Evolutionary conservation across 352 stramenopile genomes (phyloP), one percentile per base, ranked within the genome.

Genomic region (Phytophthora quininea): DNA sequence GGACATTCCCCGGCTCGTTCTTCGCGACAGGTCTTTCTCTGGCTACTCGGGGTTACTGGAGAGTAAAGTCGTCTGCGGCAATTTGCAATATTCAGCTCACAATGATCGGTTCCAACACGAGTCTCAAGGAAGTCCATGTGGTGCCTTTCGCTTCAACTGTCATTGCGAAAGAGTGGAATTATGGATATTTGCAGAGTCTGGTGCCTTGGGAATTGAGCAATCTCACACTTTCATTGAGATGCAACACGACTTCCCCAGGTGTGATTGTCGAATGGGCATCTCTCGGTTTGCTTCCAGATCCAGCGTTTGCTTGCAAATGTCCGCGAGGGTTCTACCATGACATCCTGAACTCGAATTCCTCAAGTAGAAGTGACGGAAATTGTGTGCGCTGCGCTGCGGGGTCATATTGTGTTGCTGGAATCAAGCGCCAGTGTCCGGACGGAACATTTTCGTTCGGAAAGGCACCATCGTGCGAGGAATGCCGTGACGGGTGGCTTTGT

Each of bases 401-500:
- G 11, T 88, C 77, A 14, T 91, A 80, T 50, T 91, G 82, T 48
- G 69, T 71, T 0, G 80, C 74, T 12, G 82, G 82, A 10, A 87
- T 89, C 50, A 86, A 82, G 51, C 73, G 71, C 3, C 54, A 59
- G 37, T 91, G 80, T 46, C 71, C 77, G 0, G 57, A 71, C 19
- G 80, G 79, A 0, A 79, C 62, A 1, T 91, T 89, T 58, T 89
- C 82, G 2, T 91, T 91, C 33, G 82, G 82, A 9, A 82, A 88
- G 59, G 63, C 79, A 30, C 58, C 75, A 11, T 67, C 62, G 24
- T 91, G 82, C 40, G 80, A 91, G 32, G 46, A 40, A 0, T 91
- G 82, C 58, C 82, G 82, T 3, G 73, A 87, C 15, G 82, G 80
- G 2, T 89, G 80, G 80, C 87, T 91, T 57, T 91, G 82, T 58